Evolutionary conservation across 257 asterid species (phyloP).

Genomic region (Solanum piurae): DNA sequence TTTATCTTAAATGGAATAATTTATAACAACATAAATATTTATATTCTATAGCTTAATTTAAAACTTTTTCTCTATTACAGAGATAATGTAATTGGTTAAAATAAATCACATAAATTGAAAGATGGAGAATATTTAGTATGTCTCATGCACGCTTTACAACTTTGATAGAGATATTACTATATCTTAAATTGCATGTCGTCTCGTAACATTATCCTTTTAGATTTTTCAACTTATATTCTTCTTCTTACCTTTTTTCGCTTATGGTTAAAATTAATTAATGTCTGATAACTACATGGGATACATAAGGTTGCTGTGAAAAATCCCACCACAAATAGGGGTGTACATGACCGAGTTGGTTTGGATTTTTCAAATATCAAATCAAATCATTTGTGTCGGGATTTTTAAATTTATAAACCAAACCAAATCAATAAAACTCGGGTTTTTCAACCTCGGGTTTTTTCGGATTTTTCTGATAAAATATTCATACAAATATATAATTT

Average conservation of each 20-base stretch:
- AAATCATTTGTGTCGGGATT: too few relatives aligned
- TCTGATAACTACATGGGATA: not conserved
- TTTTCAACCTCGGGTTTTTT: too few relatives aligned
- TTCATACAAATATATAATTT: too few relatives aligned
- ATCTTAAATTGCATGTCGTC: not conserved
- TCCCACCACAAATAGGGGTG: too few relatives aligned
- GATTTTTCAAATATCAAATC: too few relatives aligned
- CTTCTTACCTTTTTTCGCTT: not conserved
- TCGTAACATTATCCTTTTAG: not conserved
- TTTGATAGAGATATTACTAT: not conserved
- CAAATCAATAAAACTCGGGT: too few relatives aligned
- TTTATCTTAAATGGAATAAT: not conserved
- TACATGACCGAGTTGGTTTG: accelerated
- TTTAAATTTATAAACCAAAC: too few relatives aligned
- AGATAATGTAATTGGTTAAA: not conserved
- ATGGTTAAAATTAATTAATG: not conserved
- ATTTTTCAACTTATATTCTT: not conserved
- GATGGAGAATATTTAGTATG: not conserved
- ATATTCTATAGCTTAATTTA: not conserved
- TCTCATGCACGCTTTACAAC: not conserved
- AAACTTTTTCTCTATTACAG: not conserved
- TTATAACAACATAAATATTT: not conserved
- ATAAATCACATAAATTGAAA: not conserved
- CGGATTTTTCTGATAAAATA: too few relatives aligned
- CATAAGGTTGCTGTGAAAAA: not conserved